These are phyloP conservation scores for Metarhizium robertsii DNA, from an alignment of 2,329 filamentous ascomycete species.

Conservation along the genomic window DNA sequence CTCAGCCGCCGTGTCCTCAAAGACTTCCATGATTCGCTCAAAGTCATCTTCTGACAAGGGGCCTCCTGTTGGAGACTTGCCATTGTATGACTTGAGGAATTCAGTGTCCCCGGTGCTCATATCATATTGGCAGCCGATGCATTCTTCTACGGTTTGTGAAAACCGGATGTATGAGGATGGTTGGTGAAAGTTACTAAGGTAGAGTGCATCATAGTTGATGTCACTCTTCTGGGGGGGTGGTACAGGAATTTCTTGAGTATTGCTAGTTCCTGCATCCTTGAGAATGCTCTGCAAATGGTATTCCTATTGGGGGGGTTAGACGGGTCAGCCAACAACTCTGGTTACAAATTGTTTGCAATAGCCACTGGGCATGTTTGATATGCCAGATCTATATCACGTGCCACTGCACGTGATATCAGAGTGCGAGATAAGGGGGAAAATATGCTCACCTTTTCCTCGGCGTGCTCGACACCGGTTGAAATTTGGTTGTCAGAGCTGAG, in stretches of 20 bases:
- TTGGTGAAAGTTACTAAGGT: constrained; percentile 69
- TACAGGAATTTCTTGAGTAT: constrained; percentile 55
- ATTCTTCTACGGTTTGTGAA: constrained; percentile 96
- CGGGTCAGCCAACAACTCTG: neutral
- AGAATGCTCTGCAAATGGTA: constrained; percentile 85
- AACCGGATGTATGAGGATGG: constrained; percentile 94
- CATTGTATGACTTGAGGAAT: constrained; percentile 77
- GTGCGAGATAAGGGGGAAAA: constrained; percentile 16
- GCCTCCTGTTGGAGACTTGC: constrained; percentile 53
- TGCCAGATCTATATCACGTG: constrained; percentile 31
- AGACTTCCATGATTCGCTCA: constrained; percentile 89
- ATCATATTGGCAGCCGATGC: constrained; percentile 82
- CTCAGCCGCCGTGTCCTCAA: constrained; percentile 75
- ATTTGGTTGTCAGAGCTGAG: constrained; percentile 77
- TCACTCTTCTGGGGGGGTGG: constrained; percentile 54
- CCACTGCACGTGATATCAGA: constrained; percentile 37
- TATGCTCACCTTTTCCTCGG: constrained; percentile 86
- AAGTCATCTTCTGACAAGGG: constrained; percentile 84
- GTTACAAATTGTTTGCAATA: neutral
- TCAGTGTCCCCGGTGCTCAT: constrained; percentile 86
- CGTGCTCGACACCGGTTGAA: constrained; percentile 93
- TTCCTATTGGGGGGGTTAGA: constrained; percentile 50
- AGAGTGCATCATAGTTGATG: constrained; percentile 82
- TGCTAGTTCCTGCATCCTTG: constrained; percentile 44
- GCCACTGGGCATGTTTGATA: neutral